Evolutionary conservation across 305 asterid genomes (phyloP).

Genomic region (Fraxinus angustifolia): DNA sequence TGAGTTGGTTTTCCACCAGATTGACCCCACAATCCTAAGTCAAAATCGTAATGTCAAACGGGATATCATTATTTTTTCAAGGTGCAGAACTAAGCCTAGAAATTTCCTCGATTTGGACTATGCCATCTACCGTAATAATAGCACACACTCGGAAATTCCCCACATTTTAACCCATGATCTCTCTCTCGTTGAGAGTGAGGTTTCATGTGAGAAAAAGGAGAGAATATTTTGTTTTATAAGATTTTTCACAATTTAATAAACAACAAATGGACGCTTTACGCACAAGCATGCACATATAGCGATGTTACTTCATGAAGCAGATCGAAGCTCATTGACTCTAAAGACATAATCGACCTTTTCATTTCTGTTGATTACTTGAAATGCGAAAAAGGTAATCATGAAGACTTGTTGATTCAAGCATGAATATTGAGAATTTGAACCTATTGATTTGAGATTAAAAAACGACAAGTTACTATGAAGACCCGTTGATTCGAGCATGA

Average conservation of each 20-base stretch:
- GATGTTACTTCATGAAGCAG: not conserved
- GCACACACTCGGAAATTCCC: not conserved
- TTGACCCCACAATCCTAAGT: conserved; percentile 27
- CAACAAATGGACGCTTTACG: not conserved
- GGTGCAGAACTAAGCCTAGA: not conserved
- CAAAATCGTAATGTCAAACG: conserved; percentile 19
- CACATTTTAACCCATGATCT: not conserved
- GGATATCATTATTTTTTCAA: conserved; percentile 3
- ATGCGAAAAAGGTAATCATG: not conserved
- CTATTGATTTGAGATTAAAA: not conserved
- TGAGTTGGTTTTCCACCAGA: conserved; percentile 43
- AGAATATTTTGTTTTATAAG: not conserved
- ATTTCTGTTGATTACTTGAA: not conserved
- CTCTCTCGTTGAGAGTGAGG: not conserved
- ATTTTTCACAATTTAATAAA: not conserved
- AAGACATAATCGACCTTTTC: not conserved
- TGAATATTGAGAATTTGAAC: not conserved
- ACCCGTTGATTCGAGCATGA: too few relatives aligned
- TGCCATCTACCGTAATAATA: not conserved
- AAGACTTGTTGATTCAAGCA: not conserved
- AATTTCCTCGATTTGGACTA: not conserved
- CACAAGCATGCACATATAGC: not conserved
- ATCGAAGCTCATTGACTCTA: not conserved
- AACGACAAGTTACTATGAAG: not conserved
- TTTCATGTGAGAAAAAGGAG: not conserved